Evolutionary conservation across 306 rosid species (phyloP), one percentile per base, ranked within the genome.

Genomic region (barrel medic (Medicago truncatula)): DNA sequence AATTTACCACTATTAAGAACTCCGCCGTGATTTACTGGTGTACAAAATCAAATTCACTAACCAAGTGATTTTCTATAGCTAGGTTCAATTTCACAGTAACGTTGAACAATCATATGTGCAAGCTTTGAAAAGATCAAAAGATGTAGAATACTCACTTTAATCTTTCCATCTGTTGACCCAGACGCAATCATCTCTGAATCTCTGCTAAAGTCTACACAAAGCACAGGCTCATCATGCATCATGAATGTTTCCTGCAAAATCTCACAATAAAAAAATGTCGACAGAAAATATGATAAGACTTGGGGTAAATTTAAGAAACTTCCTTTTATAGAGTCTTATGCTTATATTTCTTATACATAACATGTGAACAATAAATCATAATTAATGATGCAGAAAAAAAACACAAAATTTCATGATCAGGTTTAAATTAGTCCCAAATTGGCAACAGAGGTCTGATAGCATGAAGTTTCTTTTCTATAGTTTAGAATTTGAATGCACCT

Each of bases 121-220:
- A 25, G 14, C 38, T 23, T 75, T 28, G 56, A 46, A 16, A 25
- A 53, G 63, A 75, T 75, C 36, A 77, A 64, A 68, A 34, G 74
- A 12, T 12, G 16, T 46, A 62, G 25, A 49, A 36, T 75, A 81
- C 96, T 74, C 86, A 95, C 99, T 89, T 96, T 96, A 80, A 96
- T 96, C 83, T 96, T 96, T 75, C 99, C 99, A 86, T 88, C 96
- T 83, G 90, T 93, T 72, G 97, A 91, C 64, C 99, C 99, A 82
- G 99, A 90, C 20, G 98, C 98, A 74, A 96, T 83, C 90, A 92
- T 88, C 88, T 96, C 99, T 31, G 99, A 96, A 83, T 92, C 99
- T 79, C 91, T 87, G 85, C 98, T 96, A 85, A 96, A 96, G 76
- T 96, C 97, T 41, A 91, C 92, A 82, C 97, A 92, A 65, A 96